Conservation (phyloP, 768 basidiomycete genomes). For the Sistotremastrum suecicum region DNA sequence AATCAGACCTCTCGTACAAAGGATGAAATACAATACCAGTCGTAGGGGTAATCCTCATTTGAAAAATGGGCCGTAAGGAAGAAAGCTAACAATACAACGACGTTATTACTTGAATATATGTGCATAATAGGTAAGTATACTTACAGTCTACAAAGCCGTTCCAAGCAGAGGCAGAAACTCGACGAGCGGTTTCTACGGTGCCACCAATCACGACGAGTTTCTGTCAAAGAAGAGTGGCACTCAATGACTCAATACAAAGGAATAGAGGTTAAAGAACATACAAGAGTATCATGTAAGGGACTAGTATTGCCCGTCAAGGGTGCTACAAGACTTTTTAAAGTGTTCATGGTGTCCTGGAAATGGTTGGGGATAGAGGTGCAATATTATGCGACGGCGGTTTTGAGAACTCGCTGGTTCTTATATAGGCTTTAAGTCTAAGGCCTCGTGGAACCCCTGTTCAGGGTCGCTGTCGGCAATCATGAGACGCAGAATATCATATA, state of each 20-base stretch:
- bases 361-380: neutral
- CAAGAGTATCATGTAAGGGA: conserved; percentile 69
- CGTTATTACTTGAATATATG: neutral
- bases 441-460: no score
- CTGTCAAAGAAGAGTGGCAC: conserved; percentile 20
- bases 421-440: no score
- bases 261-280: conserved; percentile 17
- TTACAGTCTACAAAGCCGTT: conserved; percentile 80
- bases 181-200: conserved; percentile 73
- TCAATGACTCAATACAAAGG: neutral
- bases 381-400: no score
- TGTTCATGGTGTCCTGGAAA: conserved; percentile 35
- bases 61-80: conserved; percentile 83
- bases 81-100: conserved; percentile 39
- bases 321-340: conserved; percentile 56
- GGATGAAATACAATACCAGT: conserved; percentile 38
- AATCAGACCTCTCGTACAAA: conserved; percentile 6
- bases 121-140: conserved; percentile 10
- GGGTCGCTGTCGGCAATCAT: no score
- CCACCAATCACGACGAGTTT: conserved; percentile 87
- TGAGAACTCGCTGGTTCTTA: no score
- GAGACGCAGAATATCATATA: no score
- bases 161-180: conserved; percentile 75
- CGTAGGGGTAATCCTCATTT: conserved; percentile 78
- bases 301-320: conserved; percentile 54